Percentiles rank a stretch among this genome's conserved stretches.
Evolutionary conservation across 768 basidiomycete genomes (phyloP).

Genomic region (Exsudoporus frostii): DNA sequence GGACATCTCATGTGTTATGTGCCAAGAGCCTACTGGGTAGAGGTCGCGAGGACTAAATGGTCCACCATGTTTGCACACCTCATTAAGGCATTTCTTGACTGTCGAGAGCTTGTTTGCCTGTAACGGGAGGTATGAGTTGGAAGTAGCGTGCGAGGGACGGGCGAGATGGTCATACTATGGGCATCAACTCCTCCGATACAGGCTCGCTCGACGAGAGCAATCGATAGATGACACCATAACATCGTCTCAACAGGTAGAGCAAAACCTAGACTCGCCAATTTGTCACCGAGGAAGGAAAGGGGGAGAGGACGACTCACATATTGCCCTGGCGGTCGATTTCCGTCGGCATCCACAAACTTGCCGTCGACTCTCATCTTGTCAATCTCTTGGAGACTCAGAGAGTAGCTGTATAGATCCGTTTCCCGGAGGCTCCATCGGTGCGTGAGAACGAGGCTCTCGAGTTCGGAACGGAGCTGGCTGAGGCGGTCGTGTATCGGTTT

Average conservation of each 20-base stretch:
- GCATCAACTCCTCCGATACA: constrained; percentile 97
- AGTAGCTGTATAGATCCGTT: constrained; percentile 92
- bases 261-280: constrained; percentile 57
- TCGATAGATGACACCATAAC: constrained; percentile 94
- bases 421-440: constrained; percentile 97
- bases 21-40: constrained; percentile 68
- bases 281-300: neutral
- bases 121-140: neutral
- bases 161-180: constrained; percentile 56
- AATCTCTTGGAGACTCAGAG: constrained; percentile 89
- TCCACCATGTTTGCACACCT: constrained; percentile 93
- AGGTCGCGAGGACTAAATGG: constrained; percentile 89
- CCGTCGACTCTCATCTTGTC: constrained; percentile 97
- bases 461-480: constrained; percentile 76
- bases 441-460: constrained; percentile 90
- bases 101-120: constrained; percentile 96
- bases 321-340: constrained; percentile 90
- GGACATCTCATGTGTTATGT: neutral
- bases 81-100: constrained; percentile 94
- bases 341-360: constrained; percentile 93
- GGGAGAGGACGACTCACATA: constrained; percentile 55
- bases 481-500: constrained; percentile 94
- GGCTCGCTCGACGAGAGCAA: constrained; percentile 94
- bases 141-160: neutral
- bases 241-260: constrained; percentile 87